Evolutionary conservation across 2,329 filamentous ascomycete species (phyloP).

Genomic region (Penicillium sp.): DNA sequence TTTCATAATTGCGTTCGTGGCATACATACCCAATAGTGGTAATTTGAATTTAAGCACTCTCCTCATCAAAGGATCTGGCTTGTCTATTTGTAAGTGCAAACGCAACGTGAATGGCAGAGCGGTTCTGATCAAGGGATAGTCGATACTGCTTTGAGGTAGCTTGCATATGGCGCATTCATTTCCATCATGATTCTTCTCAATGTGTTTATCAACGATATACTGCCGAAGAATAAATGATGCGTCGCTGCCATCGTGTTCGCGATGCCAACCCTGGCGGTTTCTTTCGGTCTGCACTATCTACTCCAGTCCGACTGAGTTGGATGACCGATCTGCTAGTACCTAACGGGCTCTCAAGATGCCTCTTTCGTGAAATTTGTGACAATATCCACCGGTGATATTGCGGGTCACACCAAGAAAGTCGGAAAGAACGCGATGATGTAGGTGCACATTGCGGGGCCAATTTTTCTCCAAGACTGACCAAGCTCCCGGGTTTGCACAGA

Average conservation of each 20-base stretch:
- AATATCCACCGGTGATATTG: slow-evolving; percentile 29
- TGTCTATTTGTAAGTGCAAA: slow-evolving; percentile 36
- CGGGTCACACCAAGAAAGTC: slow-evolving; percentile 34
- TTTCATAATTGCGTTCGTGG: slow-evolving; percentile 4
- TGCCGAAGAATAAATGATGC: slow-evolving; percentile 22
- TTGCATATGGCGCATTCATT: slow-evolving; percentile 37
- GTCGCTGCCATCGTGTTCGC: slow-evolving; percentile 21
- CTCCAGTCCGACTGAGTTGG: slow-evolving; percentile 11
- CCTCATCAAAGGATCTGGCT: slow-evolving; percentile 43
- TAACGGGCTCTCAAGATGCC: slow-evolving; percentile 30
- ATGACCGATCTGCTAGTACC: slow-evolving; percentile 16
- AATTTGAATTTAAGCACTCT: slow-evolving; percentile 31
- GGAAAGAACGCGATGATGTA: slow-evolving; percentile 30
- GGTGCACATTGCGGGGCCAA: slow-evolving; percentile 27
- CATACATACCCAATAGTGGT: slow-evolving; percentile 31
- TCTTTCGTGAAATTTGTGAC: slow-evolving; percentile 29
- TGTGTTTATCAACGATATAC: slow-evolving; percentile 20
- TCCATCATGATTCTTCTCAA: slow-evolving; percentile 21
- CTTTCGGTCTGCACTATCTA: slow-evolving; percentile 19
- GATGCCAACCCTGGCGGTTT: slow-evolving; percentile 21
- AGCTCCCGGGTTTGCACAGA: slow-evolving; percentile 24
- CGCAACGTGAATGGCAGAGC: slow-evolving; percentile 24
- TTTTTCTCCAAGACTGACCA: slow-evolving; percentile 29
- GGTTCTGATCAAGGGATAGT: slow-evolving; percentile 31
- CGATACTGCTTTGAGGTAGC: slow-evolving; percentile 37